A percentile compares a stretch with the other conserved stretches of the same genome.
Conservation (phyloP, 148 eudicot genomes). For the Simmondsia chinensis region DNA sequence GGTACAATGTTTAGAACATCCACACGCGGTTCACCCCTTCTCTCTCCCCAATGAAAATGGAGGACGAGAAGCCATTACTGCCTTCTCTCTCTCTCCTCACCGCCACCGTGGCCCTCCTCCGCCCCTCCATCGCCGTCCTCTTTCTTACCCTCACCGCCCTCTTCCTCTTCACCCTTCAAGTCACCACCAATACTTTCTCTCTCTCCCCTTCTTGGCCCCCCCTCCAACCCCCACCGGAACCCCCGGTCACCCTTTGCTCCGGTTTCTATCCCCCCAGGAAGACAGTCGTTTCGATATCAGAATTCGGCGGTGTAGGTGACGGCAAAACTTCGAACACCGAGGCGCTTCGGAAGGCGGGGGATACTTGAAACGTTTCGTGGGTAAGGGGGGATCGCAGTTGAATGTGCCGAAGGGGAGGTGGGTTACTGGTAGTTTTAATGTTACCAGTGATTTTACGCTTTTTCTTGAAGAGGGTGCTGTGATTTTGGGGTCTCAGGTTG, state of each 20-base stretch:
- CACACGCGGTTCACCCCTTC: no score
- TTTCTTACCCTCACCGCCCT: no score
- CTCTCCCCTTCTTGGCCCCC: not conserved
- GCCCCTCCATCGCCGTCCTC: no score
- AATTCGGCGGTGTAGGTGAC: conserved; percentile 90
- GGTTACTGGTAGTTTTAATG: conserved; percentile 88
- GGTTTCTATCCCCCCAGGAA: conserved; percentile 44
- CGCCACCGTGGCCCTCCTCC: conserved; percentile 10
- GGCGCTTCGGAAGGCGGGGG: conserved; percentile 66
- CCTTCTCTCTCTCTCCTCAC: conserved; percentile 2
- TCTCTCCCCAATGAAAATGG: conserved; percentile 13
- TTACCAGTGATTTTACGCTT: conserved; percentile 85
- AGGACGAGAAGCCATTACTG: conserved; percentile 24
- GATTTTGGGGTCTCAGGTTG: conserved; percentile 91
- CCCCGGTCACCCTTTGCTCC: conserved; percentile 21
- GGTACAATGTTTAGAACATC: no score
- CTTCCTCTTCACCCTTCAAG: conserved; percentile 28
- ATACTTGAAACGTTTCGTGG: conserved; percentile 32
- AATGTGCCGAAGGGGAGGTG: conserved; percentile 80
- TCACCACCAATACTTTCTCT: conserved; percentile 21
- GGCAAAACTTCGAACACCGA: conserved; percentile 72
- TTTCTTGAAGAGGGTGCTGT: conserved; percentile 82
- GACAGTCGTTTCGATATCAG: conserved; percentile 44
- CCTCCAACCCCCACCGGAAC: not conserved
- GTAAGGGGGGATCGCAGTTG: conserved; percentile 60